phyloP scores from a whole-genome alignment of 805 yeast species.

The Sugiyamaella marilandica region DNA sequence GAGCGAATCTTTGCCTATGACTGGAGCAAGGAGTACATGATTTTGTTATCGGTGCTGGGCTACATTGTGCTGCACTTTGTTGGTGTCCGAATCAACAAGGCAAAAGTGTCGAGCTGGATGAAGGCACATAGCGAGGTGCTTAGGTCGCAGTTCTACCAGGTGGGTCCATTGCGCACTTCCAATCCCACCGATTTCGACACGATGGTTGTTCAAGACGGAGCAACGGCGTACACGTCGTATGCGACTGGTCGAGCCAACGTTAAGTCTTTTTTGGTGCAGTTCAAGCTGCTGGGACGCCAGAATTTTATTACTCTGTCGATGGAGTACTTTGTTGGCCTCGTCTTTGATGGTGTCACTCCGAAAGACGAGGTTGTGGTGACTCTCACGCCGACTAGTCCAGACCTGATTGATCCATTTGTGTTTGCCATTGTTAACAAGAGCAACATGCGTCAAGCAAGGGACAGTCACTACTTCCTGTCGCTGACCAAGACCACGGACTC shows the following conservation, averaged over 20 bases:
- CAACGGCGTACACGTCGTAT: constrained; percentile 60
- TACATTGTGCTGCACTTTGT: constrained; percentile 48
- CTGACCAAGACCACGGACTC: constrained; percentile 76
- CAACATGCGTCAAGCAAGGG: constrained; percentile 72
- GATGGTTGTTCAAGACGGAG: constrained; percentile 19
- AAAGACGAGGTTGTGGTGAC: constrained; percentile 57
- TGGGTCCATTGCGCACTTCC: constrained; percentile 42
- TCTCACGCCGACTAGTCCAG: constrained; percentile 52
- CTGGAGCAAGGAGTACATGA: constrained; percentile 70
- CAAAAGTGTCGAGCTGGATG: constrained; percentile 51
- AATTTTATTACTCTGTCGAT: constrained; percentile 62
- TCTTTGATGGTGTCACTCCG: constrained; percentile 42
- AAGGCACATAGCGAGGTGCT: constrained; percentile 48
- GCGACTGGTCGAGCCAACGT: constrained; percentile 87
- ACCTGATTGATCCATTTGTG: constrained; percentile 62
- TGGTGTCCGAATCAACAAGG: constrained; percentile 59
- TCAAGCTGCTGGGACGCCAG: constrained; percentile 73
- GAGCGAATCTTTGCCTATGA: constrained; percentile 59
- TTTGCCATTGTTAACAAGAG: constrained; percentile 82
- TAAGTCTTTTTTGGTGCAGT: constrained; percentile 53
- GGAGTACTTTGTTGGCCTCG: constrained; percentile 57
- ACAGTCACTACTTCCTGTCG: constrained; percentile 72
- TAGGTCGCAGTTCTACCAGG: constrained; percentile 68
- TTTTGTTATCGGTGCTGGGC: constrained; percentile 46
- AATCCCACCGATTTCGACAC: constrained; percentile 2